Base-by-base conservation (phyloP, 2,329 filamentous ascomycete genomes). In the Neophaeococcomyces mojaviensis region DNA sequence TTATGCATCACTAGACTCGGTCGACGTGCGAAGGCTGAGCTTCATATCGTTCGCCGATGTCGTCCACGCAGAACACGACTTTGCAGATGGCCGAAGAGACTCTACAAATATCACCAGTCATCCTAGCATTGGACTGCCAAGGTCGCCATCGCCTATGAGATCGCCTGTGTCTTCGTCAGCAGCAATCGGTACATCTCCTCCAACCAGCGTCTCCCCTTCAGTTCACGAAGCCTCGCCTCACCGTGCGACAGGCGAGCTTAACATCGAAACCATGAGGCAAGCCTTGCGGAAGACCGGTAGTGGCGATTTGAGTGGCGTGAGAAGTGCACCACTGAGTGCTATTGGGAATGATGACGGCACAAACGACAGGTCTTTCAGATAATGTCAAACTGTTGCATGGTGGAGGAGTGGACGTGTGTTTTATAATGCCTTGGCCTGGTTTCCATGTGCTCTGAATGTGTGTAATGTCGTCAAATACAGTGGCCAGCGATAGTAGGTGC, bases 41-140 rank as follows among this genome's bases (percentile, higher is more conserved):
- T 97, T 97, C 68, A 94, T 97, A 61, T 95, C 88, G 6, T 97
- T 97, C 65, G 89, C 90, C 50, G 90, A 97, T 59, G 88, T 97
- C 8, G 88, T 97, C 33, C 88, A 94, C 62, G 79, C 78, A 24
- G 77, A 81, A 48, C 69, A 76, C 50, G 69, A 72, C 15, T 66
- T 63, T 32, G 64, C 62, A 18, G 64, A 64, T 40, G 50, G 53
- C 44, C 48, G 77, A 55, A 73, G 82, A 53, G 85, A 90, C 49
- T 83, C 81, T 46, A 68, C 84, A 49, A 76, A 24, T 42, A 45
- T 44, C 40, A 7, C 38, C 41, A 8, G 55, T n/a, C 50, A 53
- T 37, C 28, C 42, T 43, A 43, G 35, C 28, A 50, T 55, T 19
- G 49, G 45, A 9, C 52, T 49, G 49, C 58, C 59, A 2, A 79